Conservation (phyloP, 2,329 filamentous ascomycete genomes). For the Pestalotiopsis sp. region DNA sequence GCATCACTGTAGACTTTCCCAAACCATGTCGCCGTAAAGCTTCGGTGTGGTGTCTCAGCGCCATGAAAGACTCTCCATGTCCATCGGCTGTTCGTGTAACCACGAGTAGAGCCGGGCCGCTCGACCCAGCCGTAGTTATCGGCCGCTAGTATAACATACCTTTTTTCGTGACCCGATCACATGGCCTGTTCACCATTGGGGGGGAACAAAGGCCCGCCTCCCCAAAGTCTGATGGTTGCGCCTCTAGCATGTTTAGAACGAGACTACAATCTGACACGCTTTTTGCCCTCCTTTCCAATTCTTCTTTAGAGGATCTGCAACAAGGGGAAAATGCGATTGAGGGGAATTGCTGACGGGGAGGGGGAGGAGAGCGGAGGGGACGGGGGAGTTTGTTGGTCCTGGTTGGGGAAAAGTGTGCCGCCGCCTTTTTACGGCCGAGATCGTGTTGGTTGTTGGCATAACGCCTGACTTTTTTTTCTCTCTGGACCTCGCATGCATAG, state of each 20-base stretch:
- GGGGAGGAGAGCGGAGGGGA: neutral
- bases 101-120: neutral
- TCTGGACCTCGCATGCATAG: neutral
- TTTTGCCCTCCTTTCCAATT: no score
- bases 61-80: neutral
- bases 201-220: neutral
- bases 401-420: neutral
- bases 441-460: neutral
- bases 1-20: no score
- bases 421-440: conserved; percentile 14
- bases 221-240: neutral
- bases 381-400: neutral
- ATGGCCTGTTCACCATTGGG: neutral
- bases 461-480: neutral
- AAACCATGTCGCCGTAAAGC: neutral
- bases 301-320: no score
- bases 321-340: no score
- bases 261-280: neutral
- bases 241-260: neutral
- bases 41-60: neutral
- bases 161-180: neutral
- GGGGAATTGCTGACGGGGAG: no score
- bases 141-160: neutral
- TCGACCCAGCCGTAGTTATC: neutral
- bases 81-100: neutral